Evolutionary conservation across 345 rosid species (phyloP).

Genomic region (Camelina sativa): DNA sequence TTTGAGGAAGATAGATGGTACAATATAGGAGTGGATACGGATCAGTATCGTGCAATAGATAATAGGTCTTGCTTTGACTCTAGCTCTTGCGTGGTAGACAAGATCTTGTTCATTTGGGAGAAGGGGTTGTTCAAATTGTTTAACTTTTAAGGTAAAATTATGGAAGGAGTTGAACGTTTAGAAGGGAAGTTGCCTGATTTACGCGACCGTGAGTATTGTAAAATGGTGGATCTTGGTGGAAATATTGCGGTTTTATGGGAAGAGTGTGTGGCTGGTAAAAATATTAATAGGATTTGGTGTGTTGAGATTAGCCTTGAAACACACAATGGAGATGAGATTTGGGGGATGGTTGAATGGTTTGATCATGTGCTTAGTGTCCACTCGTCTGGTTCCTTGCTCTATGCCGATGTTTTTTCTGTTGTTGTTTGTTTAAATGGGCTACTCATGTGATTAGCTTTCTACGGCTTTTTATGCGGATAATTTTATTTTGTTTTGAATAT

Average conservation of each 20-base stretch:
- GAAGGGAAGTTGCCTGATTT: constrained; percentile 16
- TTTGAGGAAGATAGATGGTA: constrained; percentile 13
- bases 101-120: not conserved
- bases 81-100: not conserved
- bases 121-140: not conserved
- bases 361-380: not conserved
- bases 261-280: not conserved
- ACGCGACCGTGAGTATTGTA: not conserved
- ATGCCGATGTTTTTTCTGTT: constrained; percentile 6
- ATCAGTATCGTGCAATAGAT: not conserved
- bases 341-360: constrained; percentile 19
- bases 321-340: constrained; percentile 2
- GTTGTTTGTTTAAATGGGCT: not conserved
- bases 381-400: not conserved
- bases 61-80: not conserved
- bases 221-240: constrained; percentile 26
- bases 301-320: constrained; percentile 7
- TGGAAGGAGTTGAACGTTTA: not conserved
- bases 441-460: not conserved
- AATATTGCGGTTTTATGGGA: constrained; percentile 24
- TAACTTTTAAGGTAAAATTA: not conserved
- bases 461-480: not conserved
- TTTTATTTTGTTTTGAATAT: constrained; percentile 10
- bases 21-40: not conserved
- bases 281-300: constrained; percentile 1